These are phyloP conservation scores for Neospora caninum DNA, from an alignment of 169 alveolate species.

Conservation along the genomic window DNA sequence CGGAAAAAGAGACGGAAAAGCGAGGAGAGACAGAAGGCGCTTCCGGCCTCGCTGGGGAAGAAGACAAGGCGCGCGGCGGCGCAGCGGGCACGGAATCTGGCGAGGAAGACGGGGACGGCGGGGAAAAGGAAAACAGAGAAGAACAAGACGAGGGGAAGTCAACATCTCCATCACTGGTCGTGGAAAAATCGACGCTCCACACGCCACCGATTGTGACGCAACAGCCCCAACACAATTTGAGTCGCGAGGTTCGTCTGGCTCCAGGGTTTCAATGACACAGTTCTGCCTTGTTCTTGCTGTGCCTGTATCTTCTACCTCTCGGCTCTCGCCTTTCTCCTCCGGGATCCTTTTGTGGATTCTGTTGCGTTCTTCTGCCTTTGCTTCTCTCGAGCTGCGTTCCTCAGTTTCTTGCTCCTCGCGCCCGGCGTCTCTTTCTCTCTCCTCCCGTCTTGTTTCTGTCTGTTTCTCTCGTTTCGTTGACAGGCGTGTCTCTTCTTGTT, in stretches of 20 bases:
- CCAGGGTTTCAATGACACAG: neutral
- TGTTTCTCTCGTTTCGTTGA: no score
- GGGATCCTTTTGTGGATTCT: no score
- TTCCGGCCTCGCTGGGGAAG: neutral
- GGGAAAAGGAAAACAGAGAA: neutral
- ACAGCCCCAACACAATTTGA: conserved; percentile 27
- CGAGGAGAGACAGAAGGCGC: neutral
- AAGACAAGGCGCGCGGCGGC: neutral
- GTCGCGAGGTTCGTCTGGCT: neutral
- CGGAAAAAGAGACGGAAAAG: neutral
- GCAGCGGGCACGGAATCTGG: neutral
- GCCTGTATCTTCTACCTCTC: no score
- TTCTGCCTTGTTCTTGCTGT: no score
- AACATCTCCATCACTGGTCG: neutral
- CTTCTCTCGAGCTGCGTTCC: neutral
- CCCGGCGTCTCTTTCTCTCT: no score
- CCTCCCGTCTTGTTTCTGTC: no score
- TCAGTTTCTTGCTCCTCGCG: no score
- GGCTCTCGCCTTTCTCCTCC: no score
- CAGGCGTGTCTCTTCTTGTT: no score
- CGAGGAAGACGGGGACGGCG: neutral
- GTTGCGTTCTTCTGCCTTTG: neutral
- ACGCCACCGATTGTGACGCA: neutral
- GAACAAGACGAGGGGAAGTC: neutral
- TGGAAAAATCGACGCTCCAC: neutral